A percentile compares a stretch with the other conserved stretches of the same genome.
Evolutionary conservation across 306 rosid genomes (phyloP).

Genomic region (Gynostemma pentaphyllum): DNA sequence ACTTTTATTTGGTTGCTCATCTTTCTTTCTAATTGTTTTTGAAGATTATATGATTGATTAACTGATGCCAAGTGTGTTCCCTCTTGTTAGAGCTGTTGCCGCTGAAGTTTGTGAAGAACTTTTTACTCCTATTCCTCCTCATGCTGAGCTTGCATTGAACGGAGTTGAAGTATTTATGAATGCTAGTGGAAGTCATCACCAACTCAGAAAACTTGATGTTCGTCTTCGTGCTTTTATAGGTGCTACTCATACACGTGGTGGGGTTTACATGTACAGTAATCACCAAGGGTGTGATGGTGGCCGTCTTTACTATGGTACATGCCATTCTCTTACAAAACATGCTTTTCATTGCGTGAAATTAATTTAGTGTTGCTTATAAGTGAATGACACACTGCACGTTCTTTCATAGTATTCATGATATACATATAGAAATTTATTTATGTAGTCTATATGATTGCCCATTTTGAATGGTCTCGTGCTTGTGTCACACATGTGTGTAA

Average conservation of each 20-base stretch:
- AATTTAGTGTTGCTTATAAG: not conserved
- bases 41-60: not conserved
- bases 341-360: constrained; percentile 1
- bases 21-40: not conserved
- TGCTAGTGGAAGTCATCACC: constrained; percentile 99
- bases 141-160: constrained; percentile 81
- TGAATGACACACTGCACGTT: not conserved
- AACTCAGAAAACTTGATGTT: constrained; percentile 87
- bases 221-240: constrained; percentile 83
- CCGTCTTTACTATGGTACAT: constrained; percentile 86
- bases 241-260: constrained; percentile 86
- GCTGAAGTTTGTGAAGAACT: constrained; percentile 97
- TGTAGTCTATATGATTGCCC: not conserved
- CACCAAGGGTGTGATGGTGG: constrained; percentile 96
- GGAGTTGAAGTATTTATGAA: constrained; percentile 97
- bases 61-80: not conserved
- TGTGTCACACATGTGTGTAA: not conserved
- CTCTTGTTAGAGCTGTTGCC: constrained; percentile 31
- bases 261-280: constrained; percentile 92
- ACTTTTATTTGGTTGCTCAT: not conserved
- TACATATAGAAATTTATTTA: not conserved
- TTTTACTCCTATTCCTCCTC: constrained; percentile 66
- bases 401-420: not conserved
- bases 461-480: not conserved
- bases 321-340: not conserved